Evolutionary conservation across 2,329 filamentous ascomycete genomes (phyloP).

Genomic region (Myriosclerotinia duriaeana): DNA sequence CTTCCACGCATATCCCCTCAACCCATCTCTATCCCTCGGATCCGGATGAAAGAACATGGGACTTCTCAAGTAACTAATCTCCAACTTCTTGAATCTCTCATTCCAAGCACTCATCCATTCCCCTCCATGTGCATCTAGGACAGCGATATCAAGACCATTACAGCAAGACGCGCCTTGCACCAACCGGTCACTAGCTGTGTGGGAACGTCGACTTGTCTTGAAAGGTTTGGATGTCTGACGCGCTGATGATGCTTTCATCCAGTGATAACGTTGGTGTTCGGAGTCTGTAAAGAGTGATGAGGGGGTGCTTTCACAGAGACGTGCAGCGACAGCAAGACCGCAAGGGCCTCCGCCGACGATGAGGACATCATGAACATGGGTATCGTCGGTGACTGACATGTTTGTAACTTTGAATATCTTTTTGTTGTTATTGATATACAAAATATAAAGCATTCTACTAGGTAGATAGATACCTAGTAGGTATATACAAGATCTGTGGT

Average conservation of each 20-base stretch:
- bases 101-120: slow-evolving; percentile 73
- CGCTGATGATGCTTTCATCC: slow-evolving; percentile 62
- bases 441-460: not conserved
- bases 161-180: slow-evolving; percentile 28
- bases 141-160: slow-evolving; percentile 48
- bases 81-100: slow-evolving; percentile 63
- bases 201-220: slow-evolving; percentile 40
- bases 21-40: slow-evolving; percentile 69
- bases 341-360: slow-evolving; percentile 69
- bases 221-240: slow-evolving; percentile 43
- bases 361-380: slow-evolving; percentile 57
- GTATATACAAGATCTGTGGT: slow-evolving; percentile 5
- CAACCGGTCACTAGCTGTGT: slow-evolving; percentile 41
- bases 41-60: slow-evolving; percentile 85
- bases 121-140: slow-evolving; percentile 64
- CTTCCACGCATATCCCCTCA: slow-evolving; percentile 67
- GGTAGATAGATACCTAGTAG: not conserved
- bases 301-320: slow-evolving; percentile 69
- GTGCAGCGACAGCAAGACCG: slow-evolving; percentile 70
- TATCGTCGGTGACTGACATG: slow-evolving; percentile 24
- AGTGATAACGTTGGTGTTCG: slow-evolving; percentile 76
- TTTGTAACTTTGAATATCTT: not conserved
- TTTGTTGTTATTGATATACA: not conserved
- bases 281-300: slow-evolving; percentile 81
- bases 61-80: slow-evolving; percentile 71